Conservation (phyloP, 768 basidiomycete species). For the Podaxis sp. region DNA sequence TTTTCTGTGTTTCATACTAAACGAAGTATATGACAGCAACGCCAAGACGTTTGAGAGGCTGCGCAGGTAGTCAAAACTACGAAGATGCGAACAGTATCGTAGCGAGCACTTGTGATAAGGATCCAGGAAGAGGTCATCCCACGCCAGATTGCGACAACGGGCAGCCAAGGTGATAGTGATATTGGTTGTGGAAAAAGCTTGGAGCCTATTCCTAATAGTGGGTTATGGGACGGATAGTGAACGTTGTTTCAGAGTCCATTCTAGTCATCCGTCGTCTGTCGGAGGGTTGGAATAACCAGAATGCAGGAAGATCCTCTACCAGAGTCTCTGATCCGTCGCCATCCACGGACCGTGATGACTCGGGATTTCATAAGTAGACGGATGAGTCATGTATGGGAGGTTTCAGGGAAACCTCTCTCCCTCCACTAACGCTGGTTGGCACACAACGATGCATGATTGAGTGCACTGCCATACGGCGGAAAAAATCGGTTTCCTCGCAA, state of each 20-base stretch:
- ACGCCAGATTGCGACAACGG: neutral
- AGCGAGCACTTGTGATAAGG: neutral
- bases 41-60: conserved; percentile 8
- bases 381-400: neutral
- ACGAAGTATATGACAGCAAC: conserved; percentile 1
- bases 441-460: neutral
- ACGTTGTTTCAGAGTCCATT: conserved; percentile 9
- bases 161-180: conserved; percentile 9
- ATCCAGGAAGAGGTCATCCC: neutral
- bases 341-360: neutral
- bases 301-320: neutral
- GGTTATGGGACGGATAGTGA: neutral
- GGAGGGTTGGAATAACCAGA: neutral
- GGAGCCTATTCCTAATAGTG: neutral
- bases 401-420: neutral
- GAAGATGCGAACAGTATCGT: neutral
- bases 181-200: neutral
- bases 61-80: neutral
- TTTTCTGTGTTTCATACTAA: conserved; percentile 1
- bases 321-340: neutral
- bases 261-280: neutral
- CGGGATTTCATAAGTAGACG: neutral
- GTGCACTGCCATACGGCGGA: neutral
- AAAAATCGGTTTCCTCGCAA: neutral
- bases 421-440: neutral